Conservation (phyloP, 495 filamentous ascomycete genomes). For the Cetradonia linearis region DNA sequence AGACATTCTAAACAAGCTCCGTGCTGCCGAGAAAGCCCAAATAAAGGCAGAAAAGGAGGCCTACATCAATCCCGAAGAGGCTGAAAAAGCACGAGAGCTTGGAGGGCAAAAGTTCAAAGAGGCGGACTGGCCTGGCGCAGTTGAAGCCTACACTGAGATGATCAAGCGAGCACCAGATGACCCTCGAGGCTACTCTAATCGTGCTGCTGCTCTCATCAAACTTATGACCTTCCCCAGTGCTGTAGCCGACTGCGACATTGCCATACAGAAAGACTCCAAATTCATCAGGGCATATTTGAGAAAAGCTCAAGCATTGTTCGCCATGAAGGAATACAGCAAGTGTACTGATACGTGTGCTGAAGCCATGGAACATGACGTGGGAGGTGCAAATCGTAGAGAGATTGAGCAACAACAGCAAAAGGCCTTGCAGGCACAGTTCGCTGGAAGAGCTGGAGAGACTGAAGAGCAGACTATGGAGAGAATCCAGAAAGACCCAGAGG, state of each 20-base stretch:
- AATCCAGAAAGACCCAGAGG: constrained; percentile 85
- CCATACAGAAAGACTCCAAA: constrained; percentile 79
- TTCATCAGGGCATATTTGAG: constrained; percentile 94
- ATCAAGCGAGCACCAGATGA: constrained; percentile 89
- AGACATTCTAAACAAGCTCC: constrained; percentile 84
- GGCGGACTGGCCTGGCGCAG: constrained; percentile 88
- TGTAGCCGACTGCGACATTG: constrained; percentile 83
- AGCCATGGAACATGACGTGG: constrained; percentile 64
- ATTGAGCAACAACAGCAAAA: constrained; percentile 93
- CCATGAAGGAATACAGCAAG: constrained; percentile 95
- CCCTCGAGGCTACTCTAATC: constrained; percentile 91
- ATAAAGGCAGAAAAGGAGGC: constrained; percentile 62
- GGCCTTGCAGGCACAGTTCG: constrained; percentile 82
- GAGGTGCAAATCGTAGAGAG: constrained; percentile 69
- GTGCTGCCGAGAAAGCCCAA: constrained; percentile 84
- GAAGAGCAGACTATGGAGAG: constrained; percentile 93
- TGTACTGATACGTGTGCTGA: constrained; percentile 82
- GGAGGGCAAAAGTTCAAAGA: constrained; percentile 96
- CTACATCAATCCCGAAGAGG: constrained; percentile 83
- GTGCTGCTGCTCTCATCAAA: constrained; percentile 93
- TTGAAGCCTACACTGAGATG: constrained; percentile 95
- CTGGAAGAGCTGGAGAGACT: constrained; percentile 82
- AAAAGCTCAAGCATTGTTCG: constrained; percentile 85
- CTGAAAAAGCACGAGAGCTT: constrained; percentile 89
- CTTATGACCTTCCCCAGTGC: constrained; percentile 89